Percentiles rank a stretch among this genome's conserved stretches.
These are phyloP conservation scores for Podaxis carcinomalis DNA, from an alignment of 768 basidiomycete genomes.

Conservation along the genomic window DNA sequence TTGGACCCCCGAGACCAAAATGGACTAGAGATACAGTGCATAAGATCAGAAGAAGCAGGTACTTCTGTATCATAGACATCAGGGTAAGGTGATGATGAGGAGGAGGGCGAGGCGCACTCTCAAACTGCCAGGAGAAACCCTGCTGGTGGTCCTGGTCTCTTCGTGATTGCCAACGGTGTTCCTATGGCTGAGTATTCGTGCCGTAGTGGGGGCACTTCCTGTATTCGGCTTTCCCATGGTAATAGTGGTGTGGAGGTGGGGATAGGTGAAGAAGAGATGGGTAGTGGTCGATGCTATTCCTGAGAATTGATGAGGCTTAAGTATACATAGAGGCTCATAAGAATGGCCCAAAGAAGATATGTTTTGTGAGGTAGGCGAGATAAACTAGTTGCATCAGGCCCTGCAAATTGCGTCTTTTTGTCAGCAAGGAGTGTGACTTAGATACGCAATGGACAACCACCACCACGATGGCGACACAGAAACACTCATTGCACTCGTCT, in stretches of 20 bases:
- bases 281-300: not conserved
- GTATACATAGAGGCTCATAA: not conserved
- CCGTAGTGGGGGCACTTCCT: not conserved
- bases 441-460: not conserved
- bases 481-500: constrained; percentile 60
- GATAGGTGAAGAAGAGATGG: not conserved
- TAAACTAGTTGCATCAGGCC: not conserved
- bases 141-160: not conserved
- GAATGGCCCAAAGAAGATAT: no score
- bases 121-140: not conserved
- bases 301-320: not conserved
- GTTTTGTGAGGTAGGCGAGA: not conserved
- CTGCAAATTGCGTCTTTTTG: not conserved
- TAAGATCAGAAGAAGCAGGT: not conserved
- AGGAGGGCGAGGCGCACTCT: not conserved
- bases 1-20: not conserved
- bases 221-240: not conserved
- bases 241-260: not conserved
- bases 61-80: not conserved
- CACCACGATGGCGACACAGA: constrained; percentile 51
- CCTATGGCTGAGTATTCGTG: not conserved
- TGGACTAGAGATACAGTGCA: not conserved
- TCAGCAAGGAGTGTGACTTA: not conserved
- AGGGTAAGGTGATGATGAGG: not conserved
- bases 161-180: not conserved